These are phyloP conservation scores for Bertia moriformis DNA, from an alignment of 2,329 filamentous ascomycete species.

Conservation along the genomic window DNA sequence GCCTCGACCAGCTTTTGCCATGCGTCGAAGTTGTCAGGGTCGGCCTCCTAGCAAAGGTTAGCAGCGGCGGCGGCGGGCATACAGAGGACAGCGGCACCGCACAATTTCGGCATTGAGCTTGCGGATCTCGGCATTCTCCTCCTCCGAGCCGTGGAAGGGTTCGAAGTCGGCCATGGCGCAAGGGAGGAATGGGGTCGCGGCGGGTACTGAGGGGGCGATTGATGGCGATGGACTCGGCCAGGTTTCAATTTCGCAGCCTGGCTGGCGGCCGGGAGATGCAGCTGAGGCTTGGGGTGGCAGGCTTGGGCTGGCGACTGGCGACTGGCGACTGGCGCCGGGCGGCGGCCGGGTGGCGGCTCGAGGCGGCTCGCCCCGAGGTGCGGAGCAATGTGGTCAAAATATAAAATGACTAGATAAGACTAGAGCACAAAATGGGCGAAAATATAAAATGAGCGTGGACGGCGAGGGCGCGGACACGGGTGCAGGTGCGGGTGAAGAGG, in stretches of 20 bases:
- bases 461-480: too few species aligned
- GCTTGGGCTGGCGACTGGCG: too few species aligned
- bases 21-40: slow-evolving; percentile 80
- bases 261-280: not conserved
- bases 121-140: slow-evolving; percentile 70
- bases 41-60: slow-evolving; percentile 33
- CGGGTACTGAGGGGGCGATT: not conserved
- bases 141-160: slow-evolving; percentile 58
- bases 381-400: too few species aligned
- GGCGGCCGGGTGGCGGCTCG: too few species aligned
- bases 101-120: slow-evolving; percentile 69
- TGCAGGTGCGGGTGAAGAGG: not conserved
- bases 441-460: too few species aligned
- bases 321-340: too few species aligned
- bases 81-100: slow-evolving; percentile 21
- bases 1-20: slow-evolving; percentile 87
- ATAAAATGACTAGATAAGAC: too few species aligned
- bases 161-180: slow-evolving; percentile 53
- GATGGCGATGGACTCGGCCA: not conserved
- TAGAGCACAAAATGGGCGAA: too few species aligned
- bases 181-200: not conserved
- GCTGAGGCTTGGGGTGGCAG: not conserved
- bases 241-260: not conserved
- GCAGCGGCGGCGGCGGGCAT: not conserved
- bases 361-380: too few species aligned